Evolutionary conservation across 176 grass and related monocot genomes (phyloP).

Genomic region (Microstegium vimineum): DNA sequence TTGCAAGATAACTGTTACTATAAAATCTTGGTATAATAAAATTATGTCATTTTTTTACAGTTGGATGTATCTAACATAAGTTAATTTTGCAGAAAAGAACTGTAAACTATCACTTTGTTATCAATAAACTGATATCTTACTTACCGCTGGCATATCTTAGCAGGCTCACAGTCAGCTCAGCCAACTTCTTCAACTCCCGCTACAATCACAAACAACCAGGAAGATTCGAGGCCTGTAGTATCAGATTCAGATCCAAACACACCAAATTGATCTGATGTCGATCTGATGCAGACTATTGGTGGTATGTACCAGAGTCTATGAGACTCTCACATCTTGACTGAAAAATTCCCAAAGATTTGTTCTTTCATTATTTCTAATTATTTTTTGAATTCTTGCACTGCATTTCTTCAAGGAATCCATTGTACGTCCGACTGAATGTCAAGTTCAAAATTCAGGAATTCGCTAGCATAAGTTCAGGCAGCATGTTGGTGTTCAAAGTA

Average conservation of each 20-base stretch:
- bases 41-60: not conserved
- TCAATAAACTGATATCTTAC: not conserved
- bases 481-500: not conserved
- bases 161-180: slow-evolving; percentile 51
- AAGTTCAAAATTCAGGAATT: slow-evolving; percentile 16
- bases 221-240: slow-evolving; percentile 23
- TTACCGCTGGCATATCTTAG: not conserved
- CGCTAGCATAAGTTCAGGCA: not conserved
- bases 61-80: not conserved
- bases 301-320: slow-evolving; percentile 14
- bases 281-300: slow-evolving; percentile 25
- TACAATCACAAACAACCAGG: slow-evolving; percentile 22
- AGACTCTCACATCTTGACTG: slow-evolving; percentile 49
- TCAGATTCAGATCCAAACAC: slow-evolving; percentile 41
- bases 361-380: slow-evolving; percentile 61
- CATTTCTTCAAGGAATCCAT: slow-evolving; percentile 25
- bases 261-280: slow-evolving; percentile 29
- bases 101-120: not conserved
- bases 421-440: slow-evolving; percentile 31
- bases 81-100: not conserved
- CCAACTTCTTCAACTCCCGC: slow-evolving; percentile 19
- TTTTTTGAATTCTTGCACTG: slow-evolving; percentile 51
- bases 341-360: slow-evolving; percentile 41
- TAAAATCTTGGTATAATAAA: not conserved
- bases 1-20: not conserved